phyloP scores from a whole-genome alignment of 148 eudicot species.

The Dysphania ambrosioides region DNA sequence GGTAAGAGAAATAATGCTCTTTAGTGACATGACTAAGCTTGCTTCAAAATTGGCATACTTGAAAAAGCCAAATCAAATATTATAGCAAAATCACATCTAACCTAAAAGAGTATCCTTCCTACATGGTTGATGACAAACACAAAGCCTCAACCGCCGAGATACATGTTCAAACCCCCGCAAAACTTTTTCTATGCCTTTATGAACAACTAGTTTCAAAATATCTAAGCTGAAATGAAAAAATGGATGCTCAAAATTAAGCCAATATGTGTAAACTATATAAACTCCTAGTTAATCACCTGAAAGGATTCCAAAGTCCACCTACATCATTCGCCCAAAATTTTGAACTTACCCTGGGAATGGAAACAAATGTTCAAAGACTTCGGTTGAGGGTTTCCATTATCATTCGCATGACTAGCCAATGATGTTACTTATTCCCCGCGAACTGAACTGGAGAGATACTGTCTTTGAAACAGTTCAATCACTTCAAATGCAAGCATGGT shows the following conservation, averaged over 20 bases:
- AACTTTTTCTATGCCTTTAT: no score
- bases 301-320: background rate
- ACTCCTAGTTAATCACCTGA: background rate
- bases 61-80: constrained; percentile 16
- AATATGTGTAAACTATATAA: background rate
- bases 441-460: background rate
- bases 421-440: no score
- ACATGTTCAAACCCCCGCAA: no score
- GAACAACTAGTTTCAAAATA: no score
- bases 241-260: background rate
- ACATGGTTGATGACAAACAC: background rate
- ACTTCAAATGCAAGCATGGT: background rate
- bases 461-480: background rate
- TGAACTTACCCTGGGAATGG: background rate
- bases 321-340: no score
- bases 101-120: constrained; percentile 16
- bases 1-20: constrained; percentile 10
- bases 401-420: background rate
- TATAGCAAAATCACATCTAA: constrained; percentile 30
- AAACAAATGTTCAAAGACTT: no score
- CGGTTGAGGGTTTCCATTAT: background rate
- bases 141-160: background rate
- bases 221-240: no score
- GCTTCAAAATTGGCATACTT: constrained; percentile 16
- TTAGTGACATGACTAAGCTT: constrained; percentile 8